phyloP scores from a whole-genome alignment of 2,329 filamentous ascomycete species.

The Beauveria bassiana region DNA sequence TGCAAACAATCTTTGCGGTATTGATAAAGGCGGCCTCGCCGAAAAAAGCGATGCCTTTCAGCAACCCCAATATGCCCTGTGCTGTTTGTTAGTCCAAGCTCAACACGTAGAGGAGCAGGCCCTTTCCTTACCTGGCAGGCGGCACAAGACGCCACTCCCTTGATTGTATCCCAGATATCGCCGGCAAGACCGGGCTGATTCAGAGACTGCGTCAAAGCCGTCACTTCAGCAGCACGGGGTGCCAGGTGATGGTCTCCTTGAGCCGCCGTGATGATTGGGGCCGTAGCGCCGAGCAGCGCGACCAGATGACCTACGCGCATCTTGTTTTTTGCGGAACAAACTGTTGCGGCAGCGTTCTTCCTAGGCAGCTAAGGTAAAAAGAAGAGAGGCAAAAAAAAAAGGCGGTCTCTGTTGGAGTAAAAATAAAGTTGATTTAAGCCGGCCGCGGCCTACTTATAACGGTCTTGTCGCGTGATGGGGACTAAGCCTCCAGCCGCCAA shows the following conservation, averaged over 20 bases:
- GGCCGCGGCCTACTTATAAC: neutral
- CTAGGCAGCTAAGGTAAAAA: neutral
- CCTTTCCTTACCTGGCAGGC: constrained; percentile 19
- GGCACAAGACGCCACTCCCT: constrained; percentile 18
- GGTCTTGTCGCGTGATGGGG: neutral
- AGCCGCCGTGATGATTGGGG: neutral
- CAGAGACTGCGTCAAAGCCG: neutral
- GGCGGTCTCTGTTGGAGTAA: neutral
- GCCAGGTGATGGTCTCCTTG: neutral
- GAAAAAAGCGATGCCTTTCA: constrained; percentile 35
- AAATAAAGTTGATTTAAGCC: no score
- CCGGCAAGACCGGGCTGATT: constrained; percentile 11
- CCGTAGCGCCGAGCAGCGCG: neutral
- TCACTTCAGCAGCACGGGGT: neutral
- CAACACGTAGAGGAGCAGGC: neutral
- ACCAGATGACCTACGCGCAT: neutral
- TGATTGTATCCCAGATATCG: constrained; percentile 20
- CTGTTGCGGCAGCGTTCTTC: neutral
- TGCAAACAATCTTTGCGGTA: constrained; percentile 25
- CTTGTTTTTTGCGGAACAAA: neutral
- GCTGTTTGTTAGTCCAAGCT: neutral
- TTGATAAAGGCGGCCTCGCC: constrained; percentile 34
- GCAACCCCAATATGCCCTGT: constrained; percentile 22
- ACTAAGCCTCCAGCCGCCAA: neutral
- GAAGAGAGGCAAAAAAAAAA: neutral